Evolutionary conservation across 768 basidiomycete species (phyloP), one percentile per base, ranked within the genome.

Genomic region (Kwoniella sp.): DNA sequence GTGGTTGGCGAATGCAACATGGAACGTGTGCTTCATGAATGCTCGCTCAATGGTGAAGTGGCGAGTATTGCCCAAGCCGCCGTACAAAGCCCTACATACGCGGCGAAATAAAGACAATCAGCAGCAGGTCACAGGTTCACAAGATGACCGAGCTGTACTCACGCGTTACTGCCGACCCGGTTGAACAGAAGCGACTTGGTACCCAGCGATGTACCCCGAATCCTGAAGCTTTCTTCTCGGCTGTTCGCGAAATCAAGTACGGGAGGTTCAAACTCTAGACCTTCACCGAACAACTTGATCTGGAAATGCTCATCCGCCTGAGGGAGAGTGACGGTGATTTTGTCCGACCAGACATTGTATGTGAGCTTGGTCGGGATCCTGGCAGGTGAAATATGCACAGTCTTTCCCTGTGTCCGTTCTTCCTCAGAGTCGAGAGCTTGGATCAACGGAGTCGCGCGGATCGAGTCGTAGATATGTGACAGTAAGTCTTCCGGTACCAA

Each of bases 1-100:
- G 57, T 82, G 81, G 61, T 77, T 81, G 37, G 75, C 88, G 82
- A 98, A 97, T 1, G 92, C 88, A 34, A 97, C 82, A 79, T 96
- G 92, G 85, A 98, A 94, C 0, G 94, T 96, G 77, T 97, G 90
- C 64, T 89, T 87, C 95, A 97, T 97, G 82, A 97, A 97, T 0
- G 92, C 88, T n/a, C 78, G 59, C 51, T 75, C 73, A 41, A 79
- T 53, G 12, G 66, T 63, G 72, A 98, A 83, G 4, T 87, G 84
- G 71, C 86, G 88, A 77, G 89, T 92, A 60, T 90, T 83, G 17
- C 93, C 90, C 31, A 98, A 83, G 29, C 90, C 90, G 1, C 87
- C 83, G 78, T 97, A 98, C 61, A 87, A 84, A 51, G 70, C 50
- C 23, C 78, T 79, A 50, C 7, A 22, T 15, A 56, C 8, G 31